A percentile compares a stretch with the other conserved stretches of the same genome.
Evolutionary conservation across 75 land plant genomes (phyloP).

Genomic region (Pinus taeda): DNA sequence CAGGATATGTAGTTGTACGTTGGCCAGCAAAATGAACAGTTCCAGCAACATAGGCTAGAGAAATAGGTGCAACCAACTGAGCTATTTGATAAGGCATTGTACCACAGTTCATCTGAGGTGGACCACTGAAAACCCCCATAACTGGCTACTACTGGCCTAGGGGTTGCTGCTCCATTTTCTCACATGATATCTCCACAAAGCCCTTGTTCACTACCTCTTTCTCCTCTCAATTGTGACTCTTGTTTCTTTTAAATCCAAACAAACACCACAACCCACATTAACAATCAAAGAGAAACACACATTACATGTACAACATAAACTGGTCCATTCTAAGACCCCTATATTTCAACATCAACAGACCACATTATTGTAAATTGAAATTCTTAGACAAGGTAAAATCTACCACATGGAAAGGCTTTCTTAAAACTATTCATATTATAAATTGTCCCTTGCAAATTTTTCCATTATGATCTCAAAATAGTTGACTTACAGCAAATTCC

Average conservation of each 20-base stretch:
- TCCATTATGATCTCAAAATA: background rate
- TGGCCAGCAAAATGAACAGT: conserved; percentile 20
- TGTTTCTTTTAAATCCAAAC: background rate
- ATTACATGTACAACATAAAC: background rate
- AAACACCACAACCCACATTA: background rate
- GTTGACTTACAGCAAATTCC: background rate
- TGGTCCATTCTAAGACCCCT: background rate
- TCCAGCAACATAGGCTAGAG: conserved; percentile 22
- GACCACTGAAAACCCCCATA: conserved; percentile 28
- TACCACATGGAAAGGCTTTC: background rate
- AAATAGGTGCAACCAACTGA: conserved; percentile 25
- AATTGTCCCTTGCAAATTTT: background rate
- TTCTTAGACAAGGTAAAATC: background rate
- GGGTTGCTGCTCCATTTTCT: conserved; percentile 36
- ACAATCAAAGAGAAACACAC: background rate
- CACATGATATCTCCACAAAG: background rate
- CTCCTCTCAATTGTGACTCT: background rate
- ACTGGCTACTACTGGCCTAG: conserved; percentile 23
- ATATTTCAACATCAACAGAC: background rate
- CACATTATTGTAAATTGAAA: background rate
- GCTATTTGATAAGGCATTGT: conserved; percentile 37
- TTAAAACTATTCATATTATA: background rate
- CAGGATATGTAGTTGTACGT: conserved; percentile 15
- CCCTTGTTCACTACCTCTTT: background rate
- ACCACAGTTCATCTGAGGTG: conserved; percentile 36